These are phyloP conservation scores for Candida anglica DNA, from an alignment of 805 yeast species.

Conservation along the genomic window DNA sequence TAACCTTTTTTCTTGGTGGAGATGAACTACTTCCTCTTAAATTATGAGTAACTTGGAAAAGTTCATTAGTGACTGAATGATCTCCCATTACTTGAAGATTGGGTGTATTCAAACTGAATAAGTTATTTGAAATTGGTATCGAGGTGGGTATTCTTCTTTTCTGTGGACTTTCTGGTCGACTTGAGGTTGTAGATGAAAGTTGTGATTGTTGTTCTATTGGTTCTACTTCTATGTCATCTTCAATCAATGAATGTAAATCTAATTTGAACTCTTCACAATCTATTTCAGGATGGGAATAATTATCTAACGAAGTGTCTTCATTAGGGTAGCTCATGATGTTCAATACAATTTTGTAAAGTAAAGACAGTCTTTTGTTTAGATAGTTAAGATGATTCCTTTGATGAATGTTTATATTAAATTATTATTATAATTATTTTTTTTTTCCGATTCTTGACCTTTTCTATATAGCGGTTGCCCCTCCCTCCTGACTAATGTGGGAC, in stretches of 20 bases:
- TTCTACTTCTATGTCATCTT: constrained; percentile 3
- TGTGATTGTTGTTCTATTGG: too few species aligned
- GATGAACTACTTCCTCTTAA: constrained; percentile 6
- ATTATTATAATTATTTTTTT: too few species aligned
- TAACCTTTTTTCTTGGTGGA: constrained; percentile 7
- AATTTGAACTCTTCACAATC: constrained; percentile 14
- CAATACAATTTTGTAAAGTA: constrained; percentile 2
- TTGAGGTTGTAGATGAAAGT: too few species aligned
- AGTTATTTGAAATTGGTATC: neutral
- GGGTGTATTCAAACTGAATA: constrained; percentile 5
- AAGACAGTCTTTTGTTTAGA: neutral
- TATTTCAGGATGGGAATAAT: too few species aligned
- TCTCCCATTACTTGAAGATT: constrained; percentile 7
- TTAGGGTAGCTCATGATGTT: constrained; percentile 1
- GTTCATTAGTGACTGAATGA: constrained; percentile 20
- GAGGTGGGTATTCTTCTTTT: neutral
- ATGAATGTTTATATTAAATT: too few species aligned
- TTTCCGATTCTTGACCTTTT: too few species aligned
- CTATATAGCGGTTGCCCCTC: too few species aligned
- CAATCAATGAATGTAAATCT: constrained; percentile 14
- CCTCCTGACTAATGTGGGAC: too few species aligned
- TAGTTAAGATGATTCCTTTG: too few species aligned
- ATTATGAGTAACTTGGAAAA: constrained; percentile 26
- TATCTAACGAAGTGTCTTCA: constrained; percentile 7
- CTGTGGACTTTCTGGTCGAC: too few species aligned